Percentiles rank a stretch among this genome's conserved stretches.
phyloP scores from a whole-genome alignment of 306 rosid species.

The Inga leiocalycina region DNA sequence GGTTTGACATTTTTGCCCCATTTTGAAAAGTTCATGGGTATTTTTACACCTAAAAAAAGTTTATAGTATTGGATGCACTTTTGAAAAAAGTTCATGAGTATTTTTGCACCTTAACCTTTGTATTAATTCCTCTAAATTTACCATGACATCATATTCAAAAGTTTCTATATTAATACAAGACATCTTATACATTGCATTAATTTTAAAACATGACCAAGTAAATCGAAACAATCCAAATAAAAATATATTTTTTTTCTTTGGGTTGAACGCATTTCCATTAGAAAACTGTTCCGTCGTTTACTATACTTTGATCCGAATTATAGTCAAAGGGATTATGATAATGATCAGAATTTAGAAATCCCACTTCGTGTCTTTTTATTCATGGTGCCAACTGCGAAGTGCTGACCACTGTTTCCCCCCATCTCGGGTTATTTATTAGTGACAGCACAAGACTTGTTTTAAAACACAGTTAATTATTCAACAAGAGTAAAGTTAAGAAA shows the following conservation, averaged over 20 bases:
- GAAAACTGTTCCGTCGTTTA: not conserved
- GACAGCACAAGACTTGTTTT: not conserved
- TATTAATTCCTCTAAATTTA: too few species aligned
- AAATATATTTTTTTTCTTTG: not conserved
- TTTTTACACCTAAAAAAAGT: too few species aligned
- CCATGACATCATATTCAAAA: too few species aligned
- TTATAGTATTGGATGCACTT: too few species aligned
- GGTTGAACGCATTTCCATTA: not conserved
- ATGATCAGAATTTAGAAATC: not conserved
- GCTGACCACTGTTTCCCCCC: not conserved
- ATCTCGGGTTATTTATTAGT: not conserved
- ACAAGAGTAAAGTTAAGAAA: not conserved
- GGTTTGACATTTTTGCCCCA: too few species aligned
- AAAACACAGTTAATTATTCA: too few species aligned
- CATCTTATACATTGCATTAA: too few species aligned
- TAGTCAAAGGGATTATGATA: not conserved
- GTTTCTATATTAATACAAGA: too few species aligned
- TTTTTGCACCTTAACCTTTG: too few species aligned
- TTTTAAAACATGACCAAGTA: too few species aligned
- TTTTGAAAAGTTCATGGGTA: too few species aligned
- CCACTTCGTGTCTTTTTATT: not conserved
- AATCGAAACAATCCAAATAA: not conserved
- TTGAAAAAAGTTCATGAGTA: too few species aligned
- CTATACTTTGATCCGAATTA: not conserved
- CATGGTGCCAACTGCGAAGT: not conserved